These are phyloP conservation scores for Delonix regia DNA, from an alignment of 306 rosid species.

Conservation along the genomic window DNA sequence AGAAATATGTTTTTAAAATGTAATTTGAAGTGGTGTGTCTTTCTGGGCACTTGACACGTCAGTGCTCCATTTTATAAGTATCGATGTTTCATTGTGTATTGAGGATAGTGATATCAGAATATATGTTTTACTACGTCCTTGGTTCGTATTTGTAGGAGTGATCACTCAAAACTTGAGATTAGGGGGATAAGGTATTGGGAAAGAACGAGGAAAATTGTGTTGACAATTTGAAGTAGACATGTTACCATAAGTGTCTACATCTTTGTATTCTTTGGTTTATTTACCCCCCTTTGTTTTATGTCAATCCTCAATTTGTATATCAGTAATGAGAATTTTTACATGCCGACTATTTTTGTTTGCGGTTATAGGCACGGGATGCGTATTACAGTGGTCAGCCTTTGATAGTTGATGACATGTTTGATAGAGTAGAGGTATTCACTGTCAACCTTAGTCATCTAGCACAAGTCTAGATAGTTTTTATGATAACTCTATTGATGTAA, in stretches of 20 bases:
- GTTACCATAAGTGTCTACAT: background rate
- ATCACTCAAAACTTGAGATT: background rate
- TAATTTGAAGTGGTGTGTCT: no score
- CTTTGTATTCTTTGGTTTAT: background rate
- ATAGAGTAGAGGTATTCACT: constrained; percentile 79
- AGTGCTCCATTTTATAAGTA: background rate
- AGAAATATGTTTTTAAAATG: no score
- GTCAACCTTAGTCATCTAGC: constrained; percentile 7
- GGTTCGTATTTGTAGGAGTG: background rate
- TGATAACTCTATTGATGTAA: background rate
- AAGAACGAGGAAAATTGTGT: background rate
- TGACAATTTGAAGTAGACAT: background rate
- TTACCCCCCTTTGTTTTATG: background rate
- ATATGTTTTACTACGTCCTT: background rate
- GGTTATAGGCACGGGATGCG: constrained; percentile 77
- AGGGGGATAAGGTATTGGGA: background rate
- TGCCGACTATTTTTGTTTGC: background rate
- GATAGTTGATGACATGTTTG: constrained; percentile 96
- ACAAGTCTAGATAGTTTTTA: background rate
- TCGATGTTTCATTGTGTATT: background rate
- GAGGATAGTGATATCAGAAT: background rate
- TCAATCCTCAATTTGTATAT: background rate
- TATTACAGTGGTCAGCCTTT: constrained; percentile 91
- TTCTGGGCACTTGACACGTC: background rate
- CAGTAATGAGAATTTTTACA: background rate